These are phyloP conservation scores for Schwanniomyces yamadae DNA, from an alignment of 805 yeast genomes.

Conservation along the genomic window DNA sequence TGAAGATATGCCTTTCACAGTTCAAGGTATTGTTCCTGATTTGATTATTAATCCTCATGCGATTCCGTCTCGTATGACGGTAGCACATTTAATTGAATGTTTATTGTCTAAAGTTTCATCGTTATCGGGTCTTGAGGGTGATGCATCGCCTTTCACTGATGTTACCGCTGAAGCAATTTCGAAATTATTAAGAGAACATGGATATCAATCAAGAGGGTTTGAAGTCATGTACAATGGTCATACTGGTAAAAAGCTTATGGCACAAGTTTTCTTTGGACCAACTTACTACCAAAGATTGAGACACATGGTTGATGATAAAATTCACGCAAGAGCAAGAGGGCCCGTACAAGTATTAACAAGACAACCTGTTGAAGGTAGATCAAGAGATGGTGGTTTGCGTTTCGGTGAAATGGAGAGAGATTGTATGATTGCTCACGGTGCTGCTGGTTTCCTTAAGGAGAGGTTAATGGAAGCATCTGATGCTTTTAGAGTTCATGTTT, in stretches of 20 bases:
- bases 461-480: slow-evolving; percentile 98
- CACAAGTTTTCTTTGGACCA: slow-evolving; percentile 99
- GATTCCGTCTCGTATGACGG: slow-evolving; percentile 99
- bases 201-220: slow-evolving; percentile 97
- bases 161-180: slow-evolving; percentile 98
- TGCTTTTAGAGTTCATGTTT: slow-evolving; percentile 96
- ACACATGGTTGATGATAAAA: slow-evolving; percentile 99
- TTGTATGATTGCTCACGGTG: slow-evolving; percentile 99
- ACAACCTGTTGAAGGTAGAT: slow-evolving; percentile 99
- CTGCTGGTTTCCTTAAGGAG: slow-evolving; percentile 96
- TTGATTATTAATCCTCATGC: slow-evolving; percentile 98
- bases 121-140: slow-evolving; percentile 95
- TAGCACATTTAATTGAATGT: slow-evolving; percentile 98
- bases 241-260: slow-evolving; percentile 96
- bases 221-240: slow-evolving; percentile 99
- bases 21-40: slow-evolving; percentile 96
- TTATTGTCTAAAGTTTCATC: slow-evolving; percentile 92
- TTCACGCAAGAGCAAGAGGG: slow-evolving; percentile 98
- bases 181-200: slow-evolving; percentile 86
- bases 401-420: slow-evolving; percentile 99
- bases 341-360: slow-evolving; percentile 97
- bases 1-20: slow-evolving; percentile 98
- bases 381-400: slow-evolving; percentile 98
- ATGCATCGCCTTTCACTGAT: slow-evolving; percentile 98
- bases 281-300: slow-evolving; percentile 97